Base-by-base conservation (phyloP, 1,284 basidiomycete genomes). In the Chondrostereum purpureum region DNA sequence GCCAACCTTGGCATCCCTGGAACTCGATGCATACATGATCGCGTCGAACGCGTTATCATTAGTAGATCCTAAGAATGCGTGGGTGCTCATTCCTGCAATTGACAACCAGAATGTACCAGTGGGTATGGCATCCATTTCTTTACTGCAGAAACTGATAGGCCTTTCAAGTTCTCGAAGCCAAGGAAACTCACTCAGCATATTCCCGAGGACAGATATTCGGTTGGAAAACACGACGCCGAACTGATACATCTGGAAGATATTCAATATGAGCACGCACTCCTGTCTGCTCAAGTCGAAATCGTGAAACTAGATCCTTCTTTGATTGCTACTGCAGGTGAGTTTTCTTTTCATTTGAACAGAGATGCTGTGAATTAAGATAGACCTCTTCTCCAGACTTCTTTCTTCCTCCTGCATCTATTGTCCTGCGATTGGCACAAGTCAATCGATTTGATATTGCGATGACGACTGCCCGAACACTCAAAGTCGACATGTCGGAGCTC, bases 31-130 rank as follows among this genome's bases (percentile, higher is more conserved):
- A 55, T 89, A 92, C 58, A 75, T 88, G 39, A 81, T 94, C 22
- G 84, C 92, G 13, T 88, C 96, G 65, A 98, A 97, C 59, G 84
- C 92, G 6, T 70, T 99, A 24, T 80, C 87, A 10, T 72, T 98
- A 51, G 75, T 94, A 22, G 86, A 92, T 55, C 70, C 74, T 50
- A 82, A 84, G 55, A 84, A 83, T 53, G 86, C 92, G 6, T 99
- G 92, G 92, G 76, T 98, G 37, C 69, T 84, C 14, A 64, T 88
- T 41, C 78, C 80, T 27, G 58, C 69, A 18, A 58, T 62, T 34
- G 75, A 76, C 40, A 58, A 61, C 39, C 63, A 64, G 33, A 58
- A 66, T 50, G 69, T 31, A 8, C 27, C 8, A 31, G 27, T 31
- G 69, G 68, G 69, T 70, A 51, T 36, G 54, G 53, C 43, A 41